Evolutionary conservation across 331 rosid genomes (phyloP), one percentile per base, ranked within the genome.

Genomic region (Malus hybrid): DNA sequence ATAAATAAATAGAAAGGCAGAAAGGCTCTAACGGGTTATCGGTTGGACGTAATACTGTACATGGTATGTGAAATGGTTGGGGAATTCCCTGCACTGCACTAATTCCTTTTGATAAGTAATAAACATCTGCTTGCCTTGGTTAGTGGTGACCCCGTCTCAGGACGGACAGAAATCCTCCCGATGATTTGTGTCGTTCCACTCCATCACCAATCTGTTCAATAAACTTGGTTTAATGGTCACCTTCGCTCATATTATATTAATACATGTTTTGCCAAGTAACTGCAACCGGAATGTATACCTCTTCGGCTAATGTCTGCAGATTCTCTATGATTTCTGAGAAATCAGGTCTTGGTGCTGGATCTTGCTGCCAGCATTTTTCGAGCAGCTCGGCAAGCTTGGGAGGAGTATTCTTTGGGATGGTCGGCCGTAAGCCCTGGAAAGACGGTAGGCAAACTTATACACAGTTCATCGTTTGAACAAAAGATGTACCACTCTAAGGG

Each of bases 351-450:
- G 73, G 70, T 26, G 89, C 76, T 4, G 97, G 91, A 74, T 92
- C 99, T 79, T 89, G 91, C 87, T 88, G 96, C 99, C 99, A 95
- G 68, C 93, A 90, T 76, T 75, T 92, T 84, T 88, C 93, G 66
- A 95, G 93, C 63, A 95, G 84, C 82, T 87, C 93, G 18, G 78
- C 84, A 75, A 95, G 86, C 84, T 90, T 95, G 26, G 94, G 91
- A 77, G 90, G 93, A 16, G 98, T 82, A 77, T 85, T 76, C 91
- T 85, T 92, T 58, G 99, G 98, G 73, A 95, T 87, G 50, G 89
- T 82, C 58, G 97, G 99, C 64, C 99, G 91, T 56, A 89, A 76
- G 63, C 96, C 89, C 98, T 92, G 84, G 80, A 85, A 84, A 71
- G 5, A 77, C 13, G 30, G 28, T 57, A 3, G 11, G 14, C 30